Evolutionary conservation across 495 filamentous ascomycete species (phyloP), one percentile per base, ranked within the genome.

Genomic region (Penicillium goetzii): DNA sequence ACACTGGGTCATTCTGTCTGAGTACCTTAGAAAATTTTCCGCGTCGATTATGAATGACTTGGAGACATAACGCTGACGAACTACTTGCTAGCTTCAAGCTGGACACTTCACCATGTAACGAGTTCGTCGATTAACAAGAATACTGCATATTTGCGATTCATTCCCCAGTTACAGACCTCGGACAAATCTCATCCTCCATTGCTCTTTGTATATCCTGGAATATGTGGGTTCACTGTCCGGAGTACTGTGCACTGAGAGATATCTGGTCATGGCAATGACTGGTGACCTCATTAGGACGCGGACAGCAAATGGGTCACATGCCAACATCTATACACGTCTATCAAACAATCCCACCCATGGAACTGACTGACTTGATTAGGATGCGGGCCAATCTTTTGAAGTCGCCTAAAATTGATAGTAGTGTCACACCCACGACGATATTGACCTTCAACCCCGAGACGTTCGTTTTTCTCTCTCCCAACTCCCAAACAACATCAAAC

Each of bases 361-460:
- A 47, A 47, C n/a, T 2, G 19, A 47, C 43, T 43, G 8, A 17
- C 36, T 32, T 9, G 52, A 55, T 55, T 55, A 55, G 32, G 52
- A 55, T 25, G 32, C n/a, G 52, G 52, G 25, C 52, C 52, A 55
- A 3, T 55, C 52, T 55, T 55, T 55, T 34, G 52, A 55, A 55
- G 52, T 36, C 32, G 52, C 28, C 52, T 30, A 55, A 55, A 33
- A 2, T 36, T 14, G 52, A 55, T 36, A 7, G 12, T 7, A 55
- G 32, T 36, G 52, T 55, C 32, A 32, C 52, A 55, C 52, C 52
- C 36, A 34, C 28, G 51, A 21, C 32, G 14, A 30, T 12, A 7
- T 55, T n/a, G 30, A 19, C n/a, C 30, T 34, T 36, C 32, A 10
- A 11, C 19, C 12, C 19, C 28, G 8, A 54, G 51, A 21, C 23